Conservation (phyloP, 768 basidiomycete genomes). For the Termitomyces sp. region DNA sequence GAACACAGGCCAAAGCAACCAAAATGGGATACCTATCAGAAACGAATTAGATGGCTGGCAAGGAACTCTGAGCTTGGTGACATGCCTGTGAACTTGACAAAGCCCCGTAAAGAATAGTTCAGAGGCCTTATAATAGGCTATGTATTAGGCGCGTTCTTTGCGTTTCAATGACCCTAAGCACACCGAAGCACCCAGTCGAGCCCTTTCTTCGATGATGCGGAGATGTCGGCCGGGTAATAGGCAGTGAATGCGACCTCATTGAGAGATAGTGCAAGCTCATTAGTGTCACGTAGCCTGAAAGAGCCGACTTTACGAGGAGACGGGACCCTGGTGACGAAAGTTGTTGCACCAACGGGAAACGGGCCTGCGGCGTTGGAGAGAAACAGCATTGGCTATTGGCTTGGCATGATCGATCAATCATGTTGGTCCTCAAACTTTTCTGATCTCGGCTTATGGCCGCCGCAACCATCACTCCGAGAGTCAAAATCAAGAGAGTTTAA, state of each 20-base stretch:
- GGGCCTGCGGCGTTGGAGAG: slow-evolving; percentile 37
- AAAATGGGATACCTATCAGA: slow-evolving; percentile 26
- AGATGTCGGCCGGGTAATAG: slow-evolving; percentile 54
- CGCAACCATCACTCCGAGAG: not conserved
- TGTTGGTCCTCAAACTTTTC: not conserved
- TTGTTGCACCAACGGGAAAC: slow-evolving; percentile 55
- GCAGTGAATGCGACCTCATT: slow-evolving; percentile 61
- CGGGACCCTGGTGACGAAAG: slow-evolving; percentile 43
- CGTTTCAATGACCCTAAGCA: slow-evolving; percentile 8
- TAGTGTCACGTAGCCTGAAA: slow-evolving; percentile 28
- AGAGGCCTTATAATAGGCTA: slow-evolving; percentile 32
- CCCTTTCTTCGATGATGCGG: slow-evolving; percentile 27
- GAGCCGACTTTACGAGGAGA: slow-evolving; percentile 33
- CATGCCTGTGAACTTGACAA: slow-evolving; percentile 43
- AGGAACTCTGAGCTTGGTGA: not conserved
- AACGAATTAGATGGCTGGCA: not conserved
- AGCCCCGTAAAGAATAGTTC: slow-evolving; percentile 40
- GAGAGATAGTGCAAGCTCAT: slow-evolving; percentile 41
- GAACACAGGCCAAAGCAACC: slow-evolving; percentile 44
- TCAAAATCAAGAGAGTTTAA: not conserved
- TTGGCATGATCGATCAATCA: not conserved
- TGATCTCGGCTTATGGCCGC: not conserved
- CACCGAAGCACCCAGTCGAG: slow-evolving; percentile 56
- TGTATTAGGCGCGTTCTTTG: not conserved
- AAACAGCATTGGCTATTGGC: slow-evolving; percentile 33